A percentile compares a stretch with the other conserved stretches of the same genome.
These are phyloP conservation scores for Ceratocystiopsis sp. DNA, from an alignment of 2,329 filamentous ascomycete species.

Conservation along the genomic window DNA sequence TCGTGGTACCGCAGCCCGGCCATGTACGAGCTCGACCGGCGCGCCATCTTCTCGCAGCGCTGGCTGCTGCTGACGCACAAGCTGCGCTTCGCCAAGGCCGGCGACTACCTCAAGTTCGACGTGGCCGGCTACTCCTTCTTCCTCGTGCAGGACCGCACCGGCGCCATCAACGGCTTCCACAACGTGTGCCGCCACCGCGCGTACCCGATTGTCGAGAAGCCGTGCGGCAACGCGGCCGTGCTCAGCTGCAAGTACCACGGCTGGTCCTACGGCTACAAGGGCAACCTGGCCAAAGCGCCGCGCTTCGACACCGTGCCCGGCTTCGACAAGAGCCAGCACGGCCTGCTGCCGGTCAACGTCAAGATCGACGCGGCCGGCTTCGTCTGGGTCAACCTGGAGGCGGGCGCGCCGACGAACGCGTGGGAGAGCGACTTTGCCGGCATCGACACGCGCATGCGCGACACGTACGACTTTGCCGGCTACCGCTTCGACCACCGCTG, in stretches of 20 bases:
- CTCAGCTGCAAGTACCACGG: slow-evolving; percentile 28
- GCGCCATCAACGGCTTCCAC: slow-evolving; percentile 23
- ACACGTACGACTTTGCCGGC: slow-evolving; percentile 12
- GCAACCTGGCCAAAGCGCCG: slow-evolving; percentile 24
- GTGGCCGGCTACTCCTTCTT: slow-evolving; percentile 22
- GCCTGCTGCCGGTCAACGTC: slow-evolving; percentile 28
- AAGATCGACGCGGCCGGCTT: slow-evolving; percentile 18
- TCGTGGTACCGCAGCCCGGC: slow-evolving; percentile 26
- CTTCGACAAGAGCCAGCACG: slow-evolving; percentile 23
- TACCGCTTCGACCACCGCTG: slow-evolving; percentile 11
- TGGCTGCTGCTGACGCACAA: slow-evolving; percentile 22
- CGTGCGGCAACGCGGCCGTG: slow-evolving; percentile 19
- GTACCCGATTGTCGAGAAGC: slow-evolving; percentile 22
- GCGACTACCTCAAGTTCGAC: slow-evolving; percentile 19
- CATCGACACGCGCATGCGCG: neutral
- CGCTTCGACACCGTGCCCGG: slow-evolving; percentile 21
- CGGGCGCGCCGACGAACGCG: slow-evolving; percentile 18
- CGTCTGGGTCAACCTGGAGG: slow-evolving; percentile 19
- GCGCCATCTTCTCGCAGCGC: slow-evolving; percentile 24
- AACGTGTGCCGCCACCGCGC: slow-evolving; percentile 28
- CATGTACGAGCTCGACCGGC: slow-evolving; percentile 27
- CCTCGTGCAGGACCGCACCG: slow-evolving; percentile 18
- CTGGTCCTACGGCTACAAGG: slow-evolving; percentile 26
- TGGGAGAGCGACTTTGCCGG: slow-evolving; percentile 22
- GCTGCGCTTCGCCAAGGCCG: slow-evolving; percentile 17